Evolutionary conservation across 306 rosid genomes (phyloP).

Genomic region (Trifolium repens): DNA sequence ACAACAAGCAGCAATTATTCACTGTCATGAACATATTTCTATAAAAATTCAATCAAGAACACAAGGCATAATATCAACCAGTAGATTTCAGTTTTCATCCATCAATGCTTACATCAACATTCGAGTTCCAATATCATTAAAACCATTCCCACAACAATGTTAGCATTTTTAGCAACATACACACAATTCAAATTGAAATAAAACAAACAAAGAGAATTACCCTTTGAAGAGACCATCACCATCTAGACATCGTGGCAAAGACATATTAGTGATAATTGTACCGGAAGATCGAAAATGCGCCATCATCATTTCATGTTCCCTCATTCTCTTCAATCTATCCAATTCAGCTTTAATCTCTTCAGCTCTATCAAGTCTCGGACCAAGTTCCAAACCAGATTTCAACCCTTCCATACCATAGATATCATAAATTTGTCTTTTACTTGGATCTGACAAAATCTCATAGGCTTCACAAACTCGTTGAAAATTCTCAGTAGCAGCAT

Average conservation of each 20-base stretch:
- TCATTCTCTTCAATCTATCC: constrained; percentile 65
- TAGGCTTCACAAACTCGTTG: constrained; percentile 91
- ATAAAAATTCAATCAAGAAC: not conserved
- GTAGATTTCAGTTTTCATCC: not conserved
- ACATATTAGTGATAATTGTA: constrained; percentile 72
- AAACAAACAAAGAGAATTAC: constrained; percentile 48
- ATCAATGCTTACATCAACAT: constrained; percentile 9
- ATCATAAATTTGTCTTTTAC: constrained; percentile 82
- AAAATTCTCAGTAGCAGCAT: constrained; percentile 85
- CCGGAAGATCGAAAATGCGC: constrained; percentile 83
- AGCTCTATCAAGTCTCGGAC: constrained; percentile 70
- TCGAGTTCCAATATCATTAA: constrained; percentile 24
- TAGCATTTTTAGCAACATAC: not conserved
- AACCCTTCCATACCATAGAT: constrained; percentile 96
- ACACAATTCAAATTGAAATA: not conserved
- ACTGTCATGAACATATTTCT: not conserved
- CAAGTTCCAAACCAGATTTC: constrained; percentile 88
- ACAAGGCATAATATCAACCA: not conserved
- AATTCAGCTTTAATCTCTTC: constrained; percentile 86
- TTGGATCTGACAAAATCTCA: constrained; percentile 84
- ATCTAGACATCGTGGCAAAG: constrained; percentile 68
- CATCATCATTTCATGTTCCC: constrained; percentile 63
- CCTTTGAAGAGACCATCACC: constrained; percentile 83
- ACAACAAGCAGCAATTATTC: constrained; percentile 19
- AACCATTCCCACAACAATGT: constrained; percentile 9